Evolutionary conservation across 345 rosid species (phyloP).

Genomic region (Pistacia atlantica): DNA sequence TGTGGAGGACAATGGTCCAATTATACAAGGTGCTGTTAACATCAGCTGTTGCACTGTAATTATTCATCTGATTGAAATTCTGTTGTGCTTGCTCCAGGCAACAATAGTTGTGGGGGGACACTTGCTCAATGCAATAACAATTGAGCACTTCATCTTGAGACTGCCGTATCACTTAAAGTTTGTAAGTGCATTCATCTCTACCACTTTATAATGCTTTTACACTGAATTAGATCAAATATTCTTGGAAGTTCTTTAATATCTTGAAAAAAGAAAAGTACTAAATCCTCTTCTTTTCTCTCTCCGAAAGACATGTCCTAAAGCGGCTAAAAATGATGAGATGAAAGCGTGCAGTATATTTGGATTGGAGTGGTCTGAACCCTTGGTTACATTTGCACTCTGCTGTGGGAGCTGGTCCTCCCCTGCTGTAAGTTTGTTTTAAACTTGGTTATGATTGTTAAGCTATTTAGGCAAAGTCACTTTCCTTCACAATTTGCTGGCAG

Average conservation of each 20-base stretch:
- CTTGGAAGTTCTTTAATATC: neutral
- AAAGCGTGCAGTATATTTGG: constrained; percentile 67
- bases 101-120: constrained; percentile 73
- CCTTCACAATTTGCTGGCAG: neutral
- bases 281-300: constrained; percentile 2
- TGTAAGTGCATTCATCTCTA: constrained; percentile 44
- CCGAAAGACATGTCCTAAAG: constrained; percentile 65
- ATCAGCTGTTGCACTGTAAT: neutral
- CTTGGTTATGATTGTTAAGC: neutral
- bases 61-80: neutral
- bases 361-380: constrained; percentile 86
- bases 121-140: constrained; percentile 74
- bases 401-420: constrained; percentile 99
- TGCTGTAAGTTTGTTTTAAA: constrained; percentile 53
- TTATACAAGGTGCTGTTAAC: neutral
- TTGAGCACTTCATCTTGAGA: constrained; percentile 90
- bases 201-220: neutral
- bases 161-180: constrained; percentile 90
- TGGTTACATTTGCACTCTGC: constrained; percentile 83
- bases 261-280: neutral
- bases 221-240: neutral
- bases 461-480: neutral
- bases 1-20: neutral
- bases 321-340: constrained; percentile 69
- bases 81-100: constrained; percentile 53